Evolutionary conservation across 306 rosid genomes (phyloP), one percentile per base, ranked within the genome.

Genomic region (Purshia tridentata): DNA sequence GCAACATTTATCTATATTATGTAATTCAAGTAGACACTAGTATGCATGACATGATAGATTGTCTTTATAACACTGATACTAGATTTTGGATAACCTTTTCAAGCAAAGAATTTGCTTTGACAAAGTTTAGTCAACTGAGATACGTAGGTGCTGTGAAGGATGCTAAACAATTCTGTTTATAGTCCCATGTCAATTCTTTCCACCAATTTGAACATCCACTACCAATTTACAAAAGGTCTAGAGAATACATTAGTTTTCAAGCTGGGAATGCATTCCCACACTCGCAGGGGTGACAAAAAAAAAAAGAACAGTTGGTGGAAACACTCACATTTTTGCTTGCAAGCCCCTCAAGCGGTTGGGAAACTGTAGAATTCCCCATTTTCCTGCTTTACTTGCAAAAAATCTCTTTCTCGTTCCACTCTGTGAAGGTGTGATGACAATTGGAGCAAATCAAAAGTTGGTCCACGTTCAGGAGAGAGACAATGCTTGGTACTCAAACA

Each of bases 341-440:
- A 74, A 16, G 74, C 59, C 47, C 54, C 45, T 68, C 73, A 88
- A 74, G 84, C 45, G 1, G 78, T 74, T 41, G 86, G 85, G 64
- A 87, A 85, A 80, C 76, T 80, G 81, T 74, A 75, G 45, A 61
- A 62, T 10, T 87, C 87, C 23, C 83, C 91, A 69, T 77, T 81
- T 79, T 81, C 86, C 77, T 78, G 81, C 55, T 84, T 86, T n/a
- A 85, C 81, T 81, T 80, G 82, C 67, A 76, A 68, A 74, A 82
- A 72, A 57, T 76, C 80, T 80, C 87, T 84, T 73, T 87, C 91
- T 47, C 78, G 85, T 82, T 91, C 92, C 76, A 91, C 97, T 79
- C 96, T 86, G 67, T 81, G 86, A 76, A 91, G 94, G 80, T 91
- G 88, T 40, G 92, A 85, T 55, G 97, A 89, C 77, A 91, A 71